phyloP scores from a whole-genome alignment of 2,329 filamentous ascomycete species.

The Beauveria sp. region DNA sequence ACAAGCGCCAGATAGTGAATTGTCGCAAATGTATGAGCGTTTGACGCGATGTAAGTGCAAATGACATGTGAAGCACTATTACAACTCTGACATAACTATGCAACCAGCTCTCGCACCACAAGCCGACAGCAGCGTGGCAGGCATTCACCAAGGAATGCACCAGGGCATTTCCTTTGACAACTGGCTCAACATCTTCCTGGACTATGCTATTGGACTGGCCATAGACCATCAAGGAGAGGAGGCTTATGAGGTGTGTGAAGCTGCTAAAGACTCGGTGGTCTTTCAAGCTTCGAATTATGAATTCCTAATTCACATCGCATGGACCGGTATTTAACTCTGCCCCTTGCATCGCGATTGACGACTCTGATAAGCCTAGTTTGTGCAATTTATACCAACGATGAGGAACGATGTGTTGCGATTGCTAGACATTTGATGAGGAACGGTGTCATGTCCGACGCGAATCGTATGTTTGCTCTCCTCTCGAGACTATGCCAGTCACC shows the following conservation, averaged over 20 bases:
- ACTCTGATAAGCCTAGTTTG: slow-evolving; percentile 49
- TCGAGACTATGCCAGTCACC: slow-evolving; percentile 69
- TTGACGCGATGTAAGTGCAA: slow-evolving; percentile 42
- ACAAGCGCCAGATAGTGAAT: slow-evolving; percentile 31
- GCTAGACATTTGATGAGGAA: slow-evolving; percentile 80
- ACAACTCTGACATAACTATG: background rate
- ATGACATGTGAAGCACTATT: background rate
- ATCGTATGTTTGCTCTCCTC: slow-evolving; percentile 74
- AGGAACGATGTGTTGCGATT: slow-evolving; percentile 63
- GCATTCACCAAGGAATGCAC: slow-evolving; percentile 36
- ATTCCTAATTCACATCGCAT: slow-evolving; percentile 68
- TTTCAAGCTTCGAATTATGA: slow-evolving; percentile 66
- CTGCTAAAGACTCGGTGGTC: slow-evolving; percentile 71
- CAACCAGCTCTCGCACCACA: slow-evolving; percentile 26
- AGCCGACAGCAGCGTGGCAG: slow-evolving; percentile 15
- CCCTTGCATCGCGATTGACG: background rate
- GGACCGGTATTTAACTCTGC: slow-evolving; percentile 50
- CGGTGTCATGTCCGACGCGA: slow-evolving; percentile 73
- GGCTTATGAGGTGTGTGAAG: slow-evolving; percentile 73
- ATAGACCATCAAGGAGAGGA: slow-evolving; percentile 58
- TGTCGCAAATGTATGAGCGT: slow-evolving; percentile 49
- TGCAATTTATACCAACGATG: slow-evolving; percentile 72
- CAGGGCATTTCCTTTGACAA: slow-evolving; percentile 72
- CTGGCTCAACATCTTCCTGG: slow-evolving; percentile 87
- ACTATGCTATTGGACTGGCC: slow-evolving; percentile 74